phyloP scores from a whole-genome alignment of 805 yeast species.

The Ogataea degrootiae region DNA sequence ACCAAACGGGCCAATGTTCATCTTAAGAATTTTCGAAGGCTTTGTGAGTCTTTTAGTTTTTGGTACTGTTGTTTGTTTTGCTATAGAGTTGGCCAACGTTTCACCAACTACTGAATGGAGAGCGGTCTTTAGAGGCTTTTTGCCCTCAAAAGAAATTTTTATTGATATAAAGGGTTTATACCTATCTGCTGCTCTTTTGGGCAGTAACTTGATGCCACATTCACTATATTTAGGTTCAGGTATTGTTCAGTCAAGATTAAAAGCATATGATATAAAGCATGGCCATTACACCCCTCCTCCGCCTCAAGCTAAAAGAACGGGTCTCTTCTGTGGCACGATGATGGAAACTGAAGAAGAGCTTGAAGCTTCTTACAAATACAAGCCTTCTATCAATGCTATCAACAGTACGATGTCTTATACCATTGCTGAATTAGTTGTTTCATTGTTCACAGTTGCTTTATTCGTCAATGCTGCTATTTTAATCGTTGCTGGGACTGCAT shows the following conservation, averaged over 20 bases:
- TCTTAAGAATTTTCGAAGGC: constrained; percentile 75
- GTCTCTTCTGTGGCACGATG: constrained; percentile 33
- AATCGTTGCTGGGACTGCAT: constrained; percentile 87
- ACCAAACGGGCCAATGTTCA: constrained; percentile 74
- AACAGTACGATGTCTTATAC: constrained; percentile 75
- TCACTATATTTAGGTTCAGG: constrained; percentile 85
- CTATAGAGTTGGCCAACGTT: constrained; percentile 69
- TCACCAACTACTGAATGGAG: constrained; percentile 46
- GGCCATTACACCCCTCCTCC: constrained; percentile 50
- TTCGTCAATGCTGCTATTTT: constrained; percentile 88
- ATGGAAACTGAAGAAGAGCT: constrained; percentile 13
- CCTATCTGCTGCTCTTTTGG: constrained; percentile 78
- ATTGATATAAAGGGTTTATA: constrained; percentile 66
- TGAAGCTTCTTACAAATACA: constrained; percentile 30
- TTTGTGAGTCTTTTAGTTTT: constrained; percentile 74
- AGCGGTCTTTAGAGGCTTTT: constrained; percentile 68
- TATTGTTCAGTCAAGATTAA: constrained; percentile 77
- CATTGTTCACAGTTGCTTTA: constrained; percentile 83
- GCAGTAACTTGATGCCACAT: constrained; percentile 96
- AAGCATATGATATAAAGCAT: constrained; percentile 66
- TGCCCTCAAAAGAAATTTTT: constrained; percentile 41
- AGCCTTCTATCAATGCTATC: constrained; percentile 79
- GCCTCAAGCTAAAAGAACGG: constrained; percentile 10
- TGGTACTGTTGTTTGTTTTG: constrained; percentile 82
- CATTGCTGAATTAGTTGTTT: constrained; percentile 75